Evolutionary conservation across 768 basidiomycete species (phyloP).

Genomic region (Trametes coccinea): DNA sequence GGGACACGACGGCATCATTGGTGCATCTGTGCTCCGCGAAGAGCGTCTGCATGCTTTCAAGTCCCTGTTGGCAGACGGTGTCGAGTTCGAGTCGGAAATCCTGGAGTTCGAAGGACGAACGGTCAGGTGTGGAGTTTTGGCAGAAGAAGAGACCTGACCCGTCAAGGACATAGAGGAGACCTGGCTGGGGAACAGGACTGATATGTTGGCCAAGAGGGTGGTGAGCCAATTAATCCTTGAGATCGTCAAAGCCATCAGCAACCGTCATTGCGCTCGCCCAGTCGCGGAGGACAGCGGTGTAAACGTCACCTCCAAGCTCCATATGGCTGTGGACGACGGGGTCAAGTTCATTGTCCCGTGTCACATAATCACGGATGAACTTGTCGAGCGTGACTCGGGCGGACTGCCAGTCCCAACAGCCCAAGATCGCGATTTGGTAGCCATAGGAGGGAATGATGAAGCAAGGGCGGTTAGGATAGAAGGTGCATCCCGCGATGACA

Average conservation of each 20-base stretch:
- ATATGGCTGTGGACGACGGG: neutral
- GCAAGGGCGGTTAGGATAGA: neutral
- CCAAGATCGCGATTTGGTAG: neutral
- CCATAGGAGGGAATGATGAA: neutral
- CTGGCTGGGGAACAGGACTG: neutral
- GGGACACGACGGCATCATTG: neutral
- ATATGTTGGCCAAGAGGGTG: neutral
- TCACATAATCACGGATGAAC: neutral
- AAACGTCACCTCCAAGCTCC: slow-evolving; percentile 2
- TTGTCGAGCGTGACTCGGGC: neutral
- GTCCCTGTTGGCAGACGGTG: neutral
- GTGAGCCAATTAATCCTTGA: neutral
- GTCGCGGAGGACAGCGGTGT: slow-evolving; percentile 2
- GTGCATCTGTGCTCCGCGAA: neutral
- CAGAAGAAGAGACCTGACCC: neutral
- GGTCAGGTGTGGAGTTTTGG: too few species aligned
- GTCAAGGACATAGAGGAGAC: neutral
- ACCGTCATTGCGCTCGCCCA: neutral
- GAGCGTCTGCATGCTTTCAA: neutral
- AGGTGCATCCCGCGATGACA: neutral
- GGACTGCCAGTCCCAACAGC: neutral
- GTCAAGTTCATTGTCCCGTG: neutral
- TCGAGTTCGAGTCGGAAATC: neutral
- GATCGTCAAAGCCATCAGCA: neutral
- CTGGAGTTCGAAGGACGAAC: neutral